Base-by-base conservation (phyloP, 495 filamentous ascomycete genomes). In the Parathielavia hyrcaniae region DNA sequence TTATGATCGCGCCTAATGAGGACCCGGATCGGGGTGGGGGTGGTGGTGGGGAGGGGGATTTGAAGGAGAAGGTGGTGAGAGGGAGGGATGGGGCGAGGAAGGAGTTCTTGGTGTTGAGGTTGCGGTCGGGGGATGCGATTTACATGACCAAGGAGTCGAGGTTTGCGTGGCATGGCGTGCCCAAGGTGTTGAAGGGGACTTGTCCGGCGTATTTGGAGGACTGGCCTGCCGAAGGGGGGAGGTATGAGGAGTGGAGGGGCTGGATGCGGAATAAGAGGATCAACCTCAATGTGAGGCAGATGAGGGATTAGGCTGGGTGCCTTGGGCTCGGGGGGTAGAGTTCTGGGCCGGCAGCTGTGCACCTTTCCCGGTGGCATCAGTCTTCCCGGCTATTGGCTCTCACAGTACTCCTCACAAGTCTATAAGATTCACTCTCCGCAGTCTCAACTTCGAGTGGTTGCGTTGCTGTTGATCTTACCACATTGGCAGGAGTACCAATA, bases 151-250 rank as follows among this genome's bases (percentile, higher is more conserved):
- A 87, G 38, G 77, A 82, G 52, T 83, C 87, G 10, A 74, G 91
- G 49, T 91, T 88, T 71, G 93, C 91, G 13, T 97, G 91, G 93
- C 91, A 97, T 75, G 90, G 87, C 5, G 91, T 97, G 13, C 91
- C 92, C 5, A 88, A 87, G 64, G 83, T 95, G 26, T 48, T 95
- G 22, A 79, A 81, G 23, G 80, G 74, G 17, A 96, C 86, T 1
- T 96, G 90, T 73, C 92, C 91, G 0, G 71, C 69, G 2, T 87
- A 81, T 73, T 67, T 97, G 52, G 75, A 77, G 57, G 73, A 86
- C 46, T 97, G 91, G 91, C 93, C 91, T 19, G 83, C 77, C 1
- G 71, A 72, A 38, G 71, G 69, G 4, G 69, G 71, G 4, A 66
- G 69, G 48, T 88, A 79, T 61, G 71, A 81, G 55, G 73, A 73